Percentiles rank a stretch among this genome's conserved stretches.
Conservation (phyloP, 495 filamentous ascomycete genomes). For the Penicillium malachiteum region DNA sequence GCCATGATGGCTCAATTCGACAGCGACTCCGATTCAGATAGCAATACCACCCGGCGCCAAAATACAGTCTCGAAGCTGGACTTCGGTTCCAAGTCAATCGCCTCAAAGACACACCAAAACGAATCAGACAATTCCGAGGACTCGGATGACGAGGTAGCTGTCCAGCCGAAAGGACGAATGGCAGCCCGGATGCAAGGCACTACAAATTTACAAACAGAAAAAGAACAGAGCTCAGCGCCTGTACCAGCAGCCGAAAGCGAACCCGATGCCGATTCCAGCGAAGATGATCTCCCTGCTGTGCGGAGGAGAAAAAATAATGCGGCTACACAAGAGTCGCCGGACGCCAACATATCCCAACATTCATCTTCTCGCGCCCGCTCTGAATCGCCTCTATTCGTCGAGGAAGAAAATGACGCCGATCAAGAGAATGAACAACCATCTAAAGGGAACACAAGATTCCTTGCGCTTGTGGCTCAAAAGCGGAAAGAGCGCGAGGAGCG, state of each 20-base stretch:
- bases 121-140: slow-evolving; percentile 23
- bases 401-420: slow-evolving; percentile 11
- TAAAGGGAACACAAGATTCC: slow-evolving; percentile 56
- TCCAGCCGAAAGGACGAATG: slow-evolving; percentile 67
- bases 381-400: slow-evolving; percentile 42
- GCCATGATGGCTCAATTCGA: slow-evolving; percentile 65
- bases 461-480: slow-evolving; percentile 69
- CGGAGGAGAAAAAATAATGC: slow-evolving; percentile 30
- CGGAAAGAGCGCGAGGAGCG: slow-evolving; percentile 65
- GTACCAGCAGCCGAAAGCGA: slow-evolving; percentile 13
- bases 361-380: slow-evolving; percentile 27
- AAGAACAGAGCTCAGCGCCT: slow-evolving; percentile 35
- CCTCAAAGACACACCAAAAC: slow-evolving; percentile 4
- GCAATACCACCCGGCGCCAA: slow-evolving; percentile 14
- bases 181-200: slow-evolving; percentile 63
- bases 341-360: slow-evolving; percentile 8
- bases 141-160: slow-evolving; percentile 48
- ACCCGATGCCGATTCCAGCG: slow-evolving; percentile 17
- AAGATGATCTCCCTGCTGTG: slow-evolving; percentile 41
- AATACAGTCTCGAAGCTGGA: slow-evolving; percentile 22
- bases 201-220: neutral
- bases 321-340: slow-evolving; percentile 5
- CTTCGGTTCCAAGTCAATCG: slow-evolving; percentile 12
- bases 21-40: slow-evolving; percentile 55
- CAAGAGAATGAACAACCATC: slow-evolving; percentile 49